A percentile compares a stretch with the other conserved stretches of the same genome.
phyloP scores from a whole-genome alignment of 1,284 basidiomycete species.

The Retiboletus flavoniger region DNA sequence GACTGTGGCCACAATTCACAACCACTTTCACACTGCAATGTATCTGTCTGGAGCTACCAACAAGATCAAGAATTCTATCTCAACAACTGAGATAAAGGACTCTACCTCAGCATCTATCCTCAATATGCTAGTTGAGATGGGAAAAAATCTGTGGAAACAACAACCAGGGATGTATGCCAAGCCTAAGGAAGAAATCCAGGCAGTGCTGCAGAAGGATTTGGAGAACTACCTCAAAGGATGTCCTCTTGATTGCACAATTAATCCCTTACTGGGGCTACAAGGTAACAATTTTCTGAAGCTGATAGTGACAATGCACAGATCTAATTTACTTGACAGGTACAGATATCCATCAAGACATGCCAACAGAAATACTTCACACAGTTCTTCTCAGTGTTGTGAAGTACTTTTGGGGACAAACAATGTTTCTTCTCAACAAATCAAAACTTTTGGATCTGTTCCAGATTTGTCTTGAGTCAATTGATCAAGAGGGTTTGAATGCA shows the following conservation, averaged over 20 bases:
- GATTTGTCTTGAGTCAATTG: constrained; percentile 26
- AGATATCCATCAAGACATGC: constrained; percentile 27
- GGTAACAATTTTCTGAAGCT: background rate
- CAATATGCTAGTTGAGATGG: background rate
- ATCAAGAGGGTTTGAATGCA: constrained; percentile 7
- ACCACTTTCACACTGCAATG: background rate
- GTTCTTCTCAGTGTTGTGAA: constrained; percentile 35
- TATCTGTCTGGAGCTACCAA: background rate
- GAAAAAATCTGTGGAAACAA: background rate
- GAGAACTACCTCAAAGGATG: background rate
- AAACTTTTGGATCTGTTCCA: constrained; percentile 18
- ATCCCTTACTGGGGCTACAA: background rate
- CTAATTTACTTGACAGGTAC: background rate
- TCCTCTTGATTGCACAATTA: background rate
- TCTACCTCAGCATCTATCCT: background rate
- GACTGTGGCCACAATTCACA: background rate
- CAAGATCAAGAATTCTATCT: background rate
- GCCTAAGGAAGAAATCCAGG: background rate
- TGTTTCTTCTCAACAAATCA: constrained; percentile 22
- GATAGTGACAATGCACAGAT: background rate
- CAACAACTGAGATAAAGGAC: background rate
- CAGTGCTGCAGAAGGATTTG: background rate
- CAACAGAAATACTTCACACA: constrained; percentile 34
- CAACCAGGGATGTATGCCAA: background rate
- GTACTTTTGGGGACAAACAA: constrained; percentile 35